phyloP scores from a whole-genome alignment of 306 rosid species.

The Lathyrus tuberosus region DNA sequence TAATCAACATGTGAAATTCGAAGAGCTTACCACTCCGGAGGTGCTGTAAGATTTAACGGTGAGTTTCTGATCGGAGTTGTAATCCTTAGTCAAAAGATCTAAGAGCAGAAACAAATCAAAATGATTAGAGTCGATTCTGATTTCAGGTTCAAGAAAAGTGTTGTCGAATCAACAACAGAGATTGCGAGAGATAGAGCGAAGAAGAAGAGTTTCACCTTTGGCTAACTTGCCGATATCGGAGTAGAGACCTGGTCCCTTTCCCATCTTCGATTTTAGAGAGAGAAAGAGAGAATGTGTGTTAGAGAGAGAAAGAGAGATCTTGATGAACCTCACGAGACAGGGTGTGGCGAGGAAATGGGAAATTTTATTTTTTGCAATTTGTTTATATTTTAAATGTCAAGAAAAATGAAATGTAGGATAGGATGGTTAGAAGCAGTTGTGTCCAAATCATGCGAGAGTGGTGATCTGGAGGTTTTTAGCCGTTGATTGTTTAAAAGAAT shows the following conservation, averaged over 20 bases:
- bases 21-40: constrained; percentile 74
- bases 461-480: constrained; percentile 19
- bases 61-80: constrained; percentile 78
- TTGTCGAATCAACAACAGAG: constrained; percentile 19
- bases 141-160: not conserved
- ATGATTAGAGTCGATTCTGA: not conserved
- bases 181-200: not conserved
- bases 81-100: constrained; percentile 92
- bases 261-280: constrained; percentile 54
- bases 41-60: constrained; percentile 67
- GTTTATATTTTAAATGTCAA: not conserved
- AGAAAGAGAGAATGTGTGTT: constrained; percentile 3
- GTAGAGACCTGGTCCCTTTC: constrained; percentile 89
- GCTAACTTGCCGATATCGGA: constrained; percentile 87
- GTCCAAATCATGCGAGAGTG: constrained; percentile 19
- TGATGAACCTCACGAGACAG: constrained; percentile 35
- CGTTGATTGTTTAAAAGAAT: constrained; percentile 33
- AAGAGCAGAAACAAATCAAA: constrained; percentile 35
- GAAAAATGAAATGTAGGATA: not conserved
- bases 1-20: constrained; percentile 17
- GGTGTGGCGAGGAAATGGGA: constrained; percentile 39
- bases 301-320: constrained; percentile 26
- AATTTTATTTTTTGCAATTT: constrained; percentile 6
- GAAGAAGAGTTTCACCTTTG: constrained; percentile 54
- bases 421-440: constrained; percentile 15